Evolutionary conservation across 2,329 filamentous ascomycete species (phyloP).

Genomic region (Nannizziopsis barbatae): DNA sequence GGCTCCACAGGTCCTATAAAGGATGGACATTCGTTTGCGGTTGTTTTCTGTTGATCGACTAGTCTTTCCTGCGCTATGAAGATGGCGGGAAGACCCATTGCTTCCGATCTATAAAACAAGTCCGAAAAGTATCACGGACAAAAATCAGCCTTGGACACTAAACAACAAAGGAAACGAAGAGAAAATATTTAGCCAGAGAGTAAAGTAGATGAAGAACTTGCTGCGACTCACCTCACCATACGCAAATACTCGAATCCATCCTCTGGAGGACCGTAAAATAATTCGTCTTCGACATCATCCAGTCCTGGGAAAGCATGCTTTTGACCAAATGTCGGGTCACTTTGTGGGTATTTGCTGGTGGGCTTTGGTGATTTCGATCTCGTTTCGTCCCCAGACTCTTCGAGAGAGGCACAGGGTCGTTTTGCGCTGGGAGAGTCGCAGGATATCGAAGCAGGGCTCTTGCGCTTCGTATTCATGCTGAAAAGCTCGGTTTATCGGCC

Average conservation of each 20-base stretch:
- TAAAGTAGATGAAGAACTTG: conserved; percentile 14
- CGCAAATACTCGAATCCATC: conserved; percentile 60
- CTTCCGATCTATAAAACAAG: conserved; percentile 17
- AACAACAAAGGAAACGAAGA: conserved; percentile 11
- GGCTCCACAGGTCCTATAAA: conserved; percentile 20
- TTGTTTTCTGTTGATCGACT: conserved; percentile 9
- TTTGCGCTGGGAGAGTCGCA: conserved; percentile 19
- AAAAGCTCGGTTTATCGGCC: not conserved
- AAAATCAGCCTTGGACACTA: conserved; percentile 7
- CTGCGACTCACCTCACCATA: conserved; percentile 52
- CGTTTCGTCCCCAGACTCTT: conserved; percentile 22
- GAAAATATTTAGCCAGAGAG: conserved; percentile 21
- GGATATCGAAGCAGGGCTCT: conserved; percentile 7
- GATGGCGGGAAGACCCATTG: conserved; percentile 14
- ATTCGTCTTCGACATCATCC: conserved; percentile 43
- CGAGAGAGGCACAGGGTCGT: conserved; percentile 24
- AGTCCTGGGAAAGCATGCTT: conserved; percentile 59
- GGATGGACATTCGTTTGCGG: conserved; percentile 23
- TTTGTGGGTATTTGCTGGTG: conserved; percentile 29
- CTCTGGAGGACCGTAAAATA: conserved; percentile 56
- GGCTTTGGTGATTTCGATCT: conserved; percentile 13
- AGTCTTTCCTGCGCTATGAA: conserved; percentile 13
- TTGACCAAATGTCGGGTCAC: conserved; percentile 59
- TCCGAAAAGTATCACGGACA: conserved; percentile 3
- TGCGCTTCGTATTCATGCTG: conserved; percentile 14